Evolutionary conservation across 805 yeast genomes (phyloP).

Genomic region (Candida methanosorbosa): DNA sequence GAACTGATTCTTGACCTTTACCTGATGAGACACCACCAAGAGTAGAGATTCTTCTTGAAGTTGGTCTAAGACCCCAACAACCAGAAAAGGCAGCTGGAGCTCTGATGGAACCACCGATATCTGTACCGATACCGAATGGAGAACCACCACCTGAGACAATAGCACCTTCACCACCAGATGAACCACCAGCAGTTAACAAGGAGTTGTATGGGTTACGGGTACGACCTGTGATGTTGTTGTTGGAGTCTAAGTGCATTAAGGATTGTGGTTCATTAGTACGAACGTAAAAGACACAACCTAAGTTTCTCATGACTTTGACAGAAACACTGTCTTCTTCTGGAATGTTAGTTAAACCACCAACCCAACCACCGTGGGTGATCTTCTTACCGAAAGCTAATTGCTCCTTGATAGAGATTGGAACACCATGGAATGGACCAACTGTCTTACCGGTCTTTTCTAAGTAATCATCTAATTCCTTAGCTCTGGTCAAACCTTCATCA

Average conservation of each 20-base stretch:
- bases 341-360: slow-evolving; percentile 38
- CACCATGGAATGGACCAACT: slow-evolving; percentile 61
- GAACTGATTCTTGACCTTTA: slow-evolving; percentile 58
- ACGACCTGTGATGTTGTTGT: slow-evolving; percentile 51
- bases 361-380: slow-evolving; percentile 54
- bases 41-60: slow-evolving; percentile 43
- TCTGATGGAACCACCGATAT: slow-evolving; percentile 66
- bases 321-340: slow-evolving; percentile 39
- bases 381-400: slow-evolving; percentile 47
- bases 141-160: slow-evolving; percentile 51
- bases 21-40: slow-evolving; percentile 44
- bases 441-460: slow-evolving; percentile 38
- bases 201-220: slow-evolving; percentile 52
- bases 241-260: slow-evolving; percentile 60
- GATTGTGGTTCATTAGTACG: slow-evolving; percentile 65
- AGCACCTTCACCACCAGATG: slow-evolving; percentile 69
- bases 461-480: slow-evolving; percentile 48
- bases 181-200: slow-evolving; percentile 58
- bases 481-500: slow-evolving; percentile 51
- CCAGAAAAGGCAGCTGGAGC: slow-evolving; percentile 63
- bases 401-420: slow-evolving; percentile 62
- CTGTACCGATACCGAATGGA: slow-evolving; percentile 58
- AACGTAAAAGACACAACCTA: slow-evolving; percentile 56
- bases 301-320: slow-evolving; percentile 34
- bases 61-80: slow-evolving; percentile 53